These are phyloP conservation scores for Kurtzmaniella quercitrusa DNA, from an alignment of 1,139 yeast genomes.

Conservation along the genomic window DNA sequence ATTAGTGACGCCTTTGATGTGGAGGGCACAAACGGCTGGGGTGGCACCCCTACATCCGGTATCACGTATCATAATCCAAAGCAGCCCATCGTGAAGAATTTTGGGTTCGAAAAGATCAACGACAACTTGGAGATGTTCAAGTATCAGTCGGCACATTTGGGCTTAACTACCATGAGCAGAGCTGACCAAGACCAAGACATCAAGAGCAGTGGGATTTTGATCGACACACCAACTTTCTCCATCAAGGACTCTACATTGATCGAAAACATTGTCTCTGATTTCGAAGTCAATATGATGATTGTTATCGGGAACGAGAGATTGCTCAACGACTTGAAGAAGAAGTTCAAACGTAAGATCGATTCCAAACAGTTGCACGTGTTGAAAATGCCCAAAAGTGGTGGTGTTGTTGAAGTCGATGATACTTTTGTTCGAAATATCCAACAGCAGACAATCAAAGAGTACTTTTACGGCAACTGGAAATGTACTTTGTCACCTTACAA, in stretches of 20 bases:
- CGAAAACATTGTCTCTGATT: slow-evolving; percentile 57
- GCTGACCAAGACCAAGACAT: slow-evolving; percentile 51
- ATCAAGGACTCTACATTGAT: slow-evolving; percentile 50
- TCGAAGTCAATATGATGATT: slow-evolving; percentile 53
- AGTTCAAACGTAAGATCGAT: slow-evolving; percentile 39
- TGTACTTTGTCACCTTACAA: slow-evolving; percentile 71
- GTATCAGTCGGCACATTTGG: slow-evolving; percentile 52
- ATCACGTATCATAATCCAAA: slow-evolving; percentile 78
- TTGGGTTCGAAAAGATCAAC: slow-evolving; percentile 60
- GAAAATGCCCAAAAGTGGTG: slow-evolving; percentile 68
- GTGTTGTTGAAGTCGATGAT: slow-evolving; percentile 71
- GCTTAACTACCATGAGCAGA: slow-evolving; percentile 55
- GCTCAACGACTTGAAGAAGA: slow-evolving; percentile 58
- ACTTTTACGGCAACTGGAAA: slow-evolving; percentile 75
- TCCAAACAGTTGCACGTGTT: slow-evolving; percentile 39
- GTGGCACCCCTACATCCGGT: slow-evolving; percentile 84
- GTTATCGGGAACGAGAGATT: slow-evolving; percentile 65
- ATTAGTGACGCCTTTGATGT: slow-evolving; percentile 77
- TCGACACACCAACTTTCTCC: slow-evolving; percentile 75
- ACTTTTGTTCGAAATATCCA: slow-evolving; percentile 65
- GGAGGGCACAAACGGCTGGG: slow-evolving; percentile 71
- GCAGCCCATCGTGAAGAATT: slow-evolving; percentile 80
- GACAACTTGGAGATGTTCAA: slow-evolving; percentile 63
- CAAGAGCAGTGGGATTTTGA: slow-evolving; percentile 57
- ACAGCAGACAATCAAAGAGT: slow-evolving; percentile 74